Base-by-base conservation (phyloP, 208 protist genomes). In the Acanthamoeba healyi region DNA sequence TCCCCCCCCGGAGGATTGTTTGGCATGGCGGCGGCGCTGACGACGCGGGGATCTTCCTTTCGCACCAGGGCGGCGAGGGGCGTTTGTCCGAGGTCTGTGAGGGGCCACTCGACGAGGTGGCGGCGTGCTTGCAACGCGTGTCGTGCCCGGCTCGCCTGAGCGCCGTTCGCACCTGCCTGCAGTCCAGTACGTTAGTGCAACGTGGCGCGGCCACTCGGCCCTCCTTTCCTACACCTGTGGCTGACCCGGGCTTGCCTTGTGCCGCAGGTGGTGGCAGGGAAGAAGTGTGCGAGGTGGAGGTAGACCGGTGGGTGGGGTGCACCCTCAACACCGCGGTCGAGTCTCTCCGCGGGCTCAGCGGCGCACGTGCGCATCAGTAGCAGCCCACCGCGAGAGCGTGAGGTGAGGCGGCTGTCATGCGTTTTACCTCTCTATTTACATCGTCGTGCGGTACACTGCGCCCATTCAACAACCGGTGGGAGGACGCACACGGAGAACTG, bases 161-260 rank as follows among this genome's bases (percentile, higher is more conserved):
- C 34, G 32, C 65, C n/a, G 19, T 74, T 19, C 65, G 65, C 65
- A 19, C 29, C 36, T 74, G 65, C 65, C 15, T 74, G 10, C 12
- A 74, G 29, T 32, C 65, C 65, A 74, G 65, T 74, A 74, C 65
- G 56, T 54, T n/a, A n/a, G n/a, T n/a, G n/a, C n/a, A n/a, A n/a
- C n/a, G n/a, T n/a, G n/a, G n/a, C n/a, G n/a, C n/a, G n/a, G n/a
- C n/a, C n/a, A n/a, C n/a, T n/a, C n/a, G 54, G 22, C 54, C 54
- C 54, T 61, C 15, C 22, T 61, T 61, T 61, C 54, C 15, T 24
- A 70, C 29, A 24, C 22, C 29, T 67, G 61, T 34, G 0, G 19
- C 22, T 24, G 19, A 7, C 29, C 22, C 19, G 10, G 61, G 46
- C 46, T 15, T 51, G 14, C 46, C 56, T 26, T 14, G 56, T n/a